These are phyloP conservation scores for Populus trichocarpa DNA, from an alignment of 441 rosid species.

Conservation along the genomic window DNA sequence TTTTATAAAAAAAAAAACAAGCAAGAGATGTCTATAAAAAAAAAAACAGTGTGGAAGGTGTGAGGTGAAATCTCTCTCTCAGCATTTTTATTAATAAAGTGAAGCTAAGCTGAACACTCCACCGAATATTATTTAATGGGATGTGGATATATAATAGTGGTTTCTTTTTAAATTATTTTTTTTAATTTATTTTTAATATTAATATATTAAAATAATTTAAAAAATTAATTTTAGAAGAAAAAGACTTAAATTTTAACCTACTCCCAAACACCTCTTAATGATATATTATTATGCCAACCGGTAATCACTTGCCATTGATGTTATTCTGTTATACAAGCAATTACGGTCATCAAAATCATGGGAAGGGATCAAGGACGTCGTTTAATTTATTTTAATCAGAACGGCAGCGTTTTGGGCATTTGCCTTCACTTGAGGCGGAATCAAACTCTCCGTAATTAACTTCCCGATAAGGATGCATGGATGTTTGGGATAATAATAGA, in stretches of 20 bases:
- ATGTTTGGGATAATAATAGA: no score
- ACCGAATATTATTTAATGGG: no score
- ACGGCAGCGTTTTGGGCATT: neutral
- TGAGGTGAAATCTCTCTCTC: no score
- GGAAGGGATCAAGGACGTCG: neutral
- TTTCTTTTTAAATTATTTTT: no score
- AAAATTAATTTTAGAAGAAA: no score
- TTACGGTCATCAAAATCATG: neutral
- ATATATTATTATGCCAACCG: neutral
- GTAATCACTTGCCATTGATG: neutral
- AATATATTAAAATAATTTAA: no score
- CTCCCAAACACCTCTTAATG: no score
- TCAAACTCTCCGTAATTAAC: neutral
- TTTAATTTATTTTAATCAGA: neutral
- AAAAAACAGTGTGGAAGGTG: no score
- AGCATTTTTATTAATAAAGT: neutral
- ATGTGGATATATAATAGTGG: no score
- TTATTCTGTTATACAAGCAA: neutral
- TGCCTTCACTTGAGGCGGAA: neutral
- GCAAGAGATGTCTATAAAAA: neutral
- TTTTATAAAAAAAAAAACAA: no score
- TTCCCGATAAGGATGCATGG: neutral
- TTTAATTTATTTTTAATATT: no score
- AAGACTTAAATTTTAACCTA: no score
- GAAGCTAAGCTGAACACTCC: neutral